phyloP scores from a whole-genome alignment of 106 monocot species.

The Hemerocallis citrina region DNA sequence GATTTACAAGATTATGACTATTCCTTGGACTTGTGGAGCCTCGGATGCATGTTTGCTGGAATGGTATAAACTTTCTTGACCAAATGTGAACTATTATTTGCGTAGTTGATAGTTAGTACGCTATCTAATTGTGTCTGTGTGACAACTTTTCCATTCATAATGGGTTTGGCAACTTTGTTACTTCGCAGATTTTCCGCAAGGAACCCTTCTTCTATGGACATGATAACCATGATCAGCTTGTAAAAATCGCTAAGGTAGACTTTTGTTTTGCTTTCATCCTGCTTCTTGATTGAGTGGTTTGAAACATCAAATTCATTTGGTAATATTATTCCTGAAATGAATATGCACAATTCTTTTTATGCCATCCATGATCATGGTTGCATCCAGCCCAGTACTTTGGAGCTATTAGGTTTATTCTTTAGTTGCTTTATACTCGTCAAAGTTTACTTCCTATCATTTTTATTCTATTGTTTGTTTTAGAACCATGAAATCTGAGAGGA shows the following conservation, averaged over 20 bases:
- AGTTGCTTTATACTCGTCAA: too few species aligned
- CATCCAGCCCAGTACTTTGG: too few species aligned
- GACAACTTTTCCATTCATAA: background rate
- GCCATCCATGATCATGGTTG: too few species aligned
- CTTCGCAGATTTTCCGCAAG: slow-evolving; percentile 36
- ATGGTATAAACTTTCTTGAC: slow-evolving; percentile 47
- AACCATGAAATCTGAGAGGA: too few species aligned
- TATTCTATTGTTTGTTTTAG: too few species aligned
- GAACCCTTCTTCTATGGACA: slow-evolving; percentile 50
- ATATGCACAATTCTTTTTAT: too few species aligned
- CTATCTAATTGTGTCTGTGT: background rate
- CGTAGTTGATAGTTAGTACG: background rate
- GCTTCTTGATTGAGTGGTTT: background rate
- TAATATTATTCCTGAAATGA: too few species aligned
- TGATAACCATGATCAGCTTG: slow-evolving; percentile 40
- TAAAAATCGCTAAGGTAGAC: slow-evolving; percentile 30
- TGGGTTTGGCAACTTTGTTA: background rate
- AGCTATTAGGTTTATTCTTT: too few species aligned
- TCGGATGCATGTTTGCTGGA: slow-evolving; percentile 99
- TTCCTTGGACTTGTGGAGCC: slow-evolving; percentile 96
- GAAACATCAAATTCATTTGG: too few species aligned
- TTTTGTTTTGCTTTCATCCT: background rate
- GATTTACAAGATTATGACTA: slow-evolving; percentile 97
- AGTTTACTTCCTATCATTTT: too few species aligned
- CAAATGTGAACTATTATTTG: background rate